A percentile compares a stretch with the other conserved stretches of the same genome.
Evolutionary conservation across 176 grass and related monocot genomes (phyloP).

Genomic region (Puccinellia tenuiflora): DNA sequence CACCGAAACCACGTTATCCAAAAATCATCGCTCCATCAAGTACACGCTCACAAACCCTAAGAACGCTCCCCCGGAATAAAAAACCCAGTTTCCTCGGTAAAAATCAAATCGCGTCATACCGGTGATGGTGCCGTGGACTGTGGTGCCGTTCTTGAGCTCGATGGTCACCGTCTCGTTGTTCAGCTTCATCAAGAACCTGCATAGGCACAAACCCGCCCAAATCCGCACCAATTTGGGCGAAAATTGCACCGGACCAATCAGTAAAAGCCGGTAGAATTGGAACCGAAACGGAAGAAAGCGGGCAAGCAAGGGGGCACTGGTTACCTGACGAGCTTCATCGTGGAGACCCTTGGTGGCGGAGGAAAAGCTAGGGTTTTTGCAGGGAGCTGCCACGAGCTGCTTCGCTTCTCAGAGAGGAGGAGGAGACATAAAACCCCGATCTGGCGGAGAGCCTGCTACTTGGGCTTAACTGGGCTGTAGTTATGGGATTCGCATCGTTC

Average conservation of each 20-base stretch:
- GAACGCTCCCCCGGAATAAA: background rate
- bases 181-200: constrained; percentile 88
- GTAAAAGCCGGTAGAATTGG: background rate
- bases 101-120: constrained; percentile 30
- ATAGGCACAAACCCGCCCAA: background rate
- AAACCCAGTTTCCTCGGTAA: background rate
- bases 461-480: constrained; percentile 1
- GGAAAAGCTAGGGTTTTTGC: constrained; percentile 47
- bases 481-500: background rate
- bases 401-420: constrained; percentile 1
- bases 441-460: background rate
- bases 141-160: constrained; percentile 77
- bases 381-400: constrained; percentile 43
- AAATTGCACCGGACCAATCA: constrained; percentile 3
- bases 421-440: constrained; percentile 23
- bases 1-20: background rate
- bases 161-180: constrained; percentile 88
- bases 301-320: background rate
- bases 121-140: constrained; percentile 68
- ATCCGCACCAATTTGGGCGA: constrained; percentile 21
- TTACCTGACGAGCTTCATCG: constrained; percentile 86
- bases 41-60: background rate
- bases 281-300: background rate
- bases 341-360: constrained; percentile 30
- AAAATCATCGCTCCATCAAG: background rate